These are phyloP conservation scores for Fusarium chuoi DNA, from an alignment of 2,329 filamentous ascomycete species.

Conservation along the genomic window DNA sequence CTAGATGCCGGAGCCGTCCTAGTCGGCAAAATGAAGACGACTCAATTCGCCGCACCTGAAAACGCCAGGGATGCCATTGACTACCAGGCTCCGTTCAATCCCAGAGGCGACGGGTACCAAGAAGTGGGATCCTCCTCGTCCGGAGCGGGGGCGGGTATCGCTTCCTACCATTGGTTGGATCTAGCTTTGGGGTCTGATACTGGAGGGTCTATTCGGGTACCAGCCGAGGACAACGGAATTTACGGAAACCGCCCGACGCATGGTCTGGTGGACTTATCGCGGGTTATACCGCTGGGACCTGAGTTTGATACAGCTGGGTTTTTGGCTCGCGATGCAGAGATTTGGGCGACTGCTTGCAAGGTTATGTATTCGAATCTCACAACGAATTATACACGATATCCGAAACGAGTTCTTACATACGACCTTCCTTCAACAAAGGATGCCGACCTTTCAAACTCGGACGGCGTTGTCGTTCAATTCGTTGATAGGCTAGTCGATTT, in stretches of 20 bases:
- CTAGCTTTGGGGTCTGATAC: not conserved
- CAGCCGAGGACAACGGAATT: not conserved
- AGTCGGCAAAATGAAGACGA: not conserved
- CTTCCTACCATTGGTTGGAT: not conserved
- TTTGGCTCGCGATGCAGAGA: not conserved
- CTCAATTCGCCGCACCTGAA: not conserved
- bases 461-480: not conserved
- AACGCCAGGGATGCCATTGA: not conserved
- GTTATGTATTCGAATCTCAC: not conserved
- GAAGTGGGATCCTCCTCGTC: not conserved
- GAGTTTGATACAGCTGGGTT: not conserved
- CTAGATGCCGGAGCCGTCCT: not conserved
- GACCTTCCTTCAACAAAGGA: rapidly evolving
- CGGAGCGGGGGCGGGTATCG: not conserved
- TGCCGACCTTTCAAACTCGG: rapidly evolving
- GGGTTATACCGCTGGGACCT: not conserved
- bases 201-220: not conserved
- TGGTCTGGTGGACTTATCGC: not conserved
- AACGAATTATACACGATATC: not conserved
- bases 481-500: not conserved
- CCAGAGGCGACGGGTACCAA: not conserved
- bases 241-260: not conserved
- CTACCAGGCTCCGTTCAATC: not conserved
- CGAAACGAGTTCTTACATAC: not conserved
- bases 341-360: not conserved